phyloP scores from a whole-genome alignment of 306 rosid genomes.

The Canavalia gladiata region DNA sequence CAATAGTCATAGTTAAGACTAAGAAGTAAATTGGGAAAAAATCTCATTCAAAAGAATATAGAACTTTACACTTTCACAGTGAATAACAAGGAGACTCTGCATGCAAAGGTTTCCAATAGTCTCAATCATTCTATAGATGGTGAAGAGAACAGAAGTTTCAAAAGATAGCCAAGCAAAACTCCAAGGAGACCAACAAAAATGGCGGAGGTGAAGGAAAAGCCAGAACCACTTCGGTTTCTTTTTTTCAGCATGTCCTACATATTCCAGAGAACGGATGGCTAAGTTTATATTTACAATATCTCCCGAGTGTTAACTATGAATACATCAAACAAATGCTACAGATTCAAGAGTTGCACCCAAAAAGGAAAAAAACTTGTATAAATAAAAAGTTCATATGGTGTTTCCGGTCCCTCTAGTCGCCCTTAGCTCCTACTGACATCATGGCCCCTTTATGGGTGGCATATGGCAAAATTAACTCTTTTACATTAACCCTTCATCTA shows the following conservation, averaged over 20 bases:
- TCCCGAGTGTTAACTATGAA: not conserved
- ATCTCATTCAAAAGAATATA: conserved; percentile 47
- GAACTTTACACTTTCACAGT: conserved; percentile 53
- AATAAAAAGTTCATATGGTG: not conserved
- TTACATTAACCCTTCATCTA: no score
- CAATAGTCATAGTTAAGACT: not conserved
- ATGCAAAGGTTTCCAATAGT: conserved; percentile 42
- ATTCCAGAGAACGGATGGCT: conserved; percentile 15
- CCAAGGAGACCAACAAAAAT: conserved; percentile 85
- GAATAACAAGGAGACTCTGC: conserved; percentile 41
- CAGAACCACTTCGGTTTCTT: conserved; percentile 64
- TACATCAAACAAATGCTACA: not conserved
- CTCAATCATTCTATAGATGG: conserved; percentile 63
- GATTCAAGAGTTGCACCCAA: conserved; percentile 25
- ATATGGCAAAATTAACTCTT: no score
- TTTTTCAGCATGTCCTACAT: conserved; percentile 76
- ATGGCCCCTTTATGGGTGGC: no score
- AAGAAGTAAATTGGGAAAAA: conserved; percentile 36
- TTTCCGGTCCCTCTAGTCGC: not conserved
- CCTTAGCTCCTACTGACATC: no score
- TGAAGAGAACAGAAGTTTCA: conserved; percentile 75
- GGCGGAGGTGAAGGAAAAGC: conserved; percentile 80
- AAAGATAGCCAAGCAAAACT: conserved; percentile 79
- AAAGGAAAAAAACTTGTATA: not conserved
- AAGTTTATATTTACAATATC: conserved; percentile 22